A percentile compares a stretch with the other conserved stretches of the same genome.
Conservation (phyloP, 345 rosid genomes). For the Balakata baccata region DNA sequence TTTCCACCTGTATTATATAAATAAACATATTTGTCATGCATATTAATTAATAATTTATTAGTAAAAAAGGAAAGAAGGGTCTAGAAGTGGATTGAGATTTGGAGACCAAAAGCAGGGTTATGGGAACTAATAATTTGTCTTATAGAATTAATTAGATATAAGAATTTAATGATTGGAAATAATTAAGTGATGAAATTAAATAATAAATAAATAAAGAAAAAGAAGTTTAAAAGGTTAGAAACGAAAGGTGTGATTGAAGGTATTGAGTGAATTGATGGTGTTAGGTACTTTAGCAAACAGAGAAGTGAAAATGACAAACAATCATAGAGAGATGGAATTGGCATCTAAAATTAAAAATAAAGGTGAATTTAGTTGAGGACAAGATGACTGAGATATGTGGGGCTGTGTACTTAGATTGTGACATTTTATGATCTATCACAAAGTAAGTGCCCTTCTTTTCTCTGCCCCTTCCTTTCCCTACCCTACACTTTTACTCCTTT, state of each 20-base stretch:
- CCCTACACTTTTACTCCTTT: background rate
- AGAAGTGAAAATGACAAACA: slow-evolving; percentile 45
- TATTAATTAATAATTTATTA: background rate
- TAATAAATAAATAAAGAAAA: background rate
- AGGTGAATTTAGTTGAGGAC: slow-evolving; percentile 36
- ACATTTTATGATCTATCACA: slow-evolving; percentile 38
- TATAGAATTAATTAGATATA: background rate
- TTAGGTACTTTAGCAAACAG: slow-evolving; percentile 42
- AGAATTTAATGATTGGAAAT: background rate
- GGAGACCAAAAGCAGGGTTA: background rate
- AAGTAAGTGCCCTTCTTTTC: no score
- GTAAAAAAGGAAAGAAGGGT: background rate
- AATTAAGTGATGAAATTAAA: background rate
- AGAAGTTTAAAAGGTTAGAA: slow-evolving; percentile 10
- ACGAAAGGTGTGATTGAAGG: slow-evolving; percentile 30
- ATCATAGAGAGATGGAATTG: slow-evolving; percentile 53
- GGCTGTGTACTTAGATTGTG: slow-evolving; percentile 23
- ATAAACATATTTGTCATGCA: no score
- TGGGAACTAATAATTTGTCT: background rate
- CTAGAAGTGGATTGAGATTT: background rate
- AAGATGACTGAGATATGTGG: slow-evolving; percentile 52
- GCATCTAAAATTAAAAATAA: slow-evolving; percentile 38
- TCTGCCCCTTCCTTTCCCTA: slow-evolving; percentile 15
- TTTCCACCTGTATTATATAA: no score
- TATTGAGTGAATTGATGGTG: slow-evolving; percentile 32